Evolutionary conservation across 2,329 filamentous ascomycete species (phyloP), one percentile per base, ranked within the genome.

Genomic region (Fusarium beomiforme): DNA sequence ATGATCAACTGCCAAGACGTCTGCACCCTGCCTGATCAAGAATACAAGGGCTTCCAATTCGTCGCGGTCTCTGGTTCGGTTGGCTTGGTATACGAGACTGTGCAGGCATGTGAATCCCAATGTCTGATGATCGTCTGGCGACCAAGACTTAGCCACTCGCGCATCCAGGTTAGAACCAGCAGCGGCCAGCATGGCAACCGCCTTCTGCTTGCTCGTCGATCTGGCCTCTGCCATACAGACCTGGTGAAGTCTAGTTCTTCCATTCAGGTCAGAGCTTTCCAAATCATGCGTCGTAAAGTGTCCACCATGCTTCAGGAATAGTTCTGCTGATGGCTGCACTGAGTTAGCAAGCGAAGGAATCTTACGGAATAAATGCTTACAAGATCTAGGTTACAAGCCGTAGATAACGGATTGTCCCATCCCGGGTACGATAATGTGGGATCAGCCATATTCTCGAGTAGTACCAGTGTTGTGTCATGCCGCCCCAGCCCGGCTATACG

Each of bases 401-500:
- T 56, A 1, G 50, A 65, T 2, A 65, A 17, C 3, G 50, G 59
- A 21, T 65, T 64, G 6, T 65, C 59, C 59, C 59, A 65, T 10
- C 62, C 59, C 1, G 59, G 59, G 11, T 64, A 64, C 2, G 59
- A 64, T 1, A 65, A 16, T 0, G 59, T 65, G 5, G 61, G 66
- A 10, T 70, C 66, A 10, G 67, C 67, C 61, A 69, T 69, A 3
- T 56, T 69, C 24, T 70, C 46, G 0, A 69, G 17, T 1, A 70
- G n/a, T 10, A 69, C n/a, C 8, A 62, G 16, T 16, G 51, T 65
- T 3, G 50, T 69, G 13, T 69, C 66, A 9, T 69, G 53, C 0
- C 41, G 43, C 4, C 21, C 39, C 3, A 62, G 8, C 1, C 61
- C 66, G 11, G 61, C 37, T 23, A 69, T 69, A 6, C 29, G 43